Conservation (phyloP, 768 basidiomycete genomes). For the Russula abietina region DNA sequence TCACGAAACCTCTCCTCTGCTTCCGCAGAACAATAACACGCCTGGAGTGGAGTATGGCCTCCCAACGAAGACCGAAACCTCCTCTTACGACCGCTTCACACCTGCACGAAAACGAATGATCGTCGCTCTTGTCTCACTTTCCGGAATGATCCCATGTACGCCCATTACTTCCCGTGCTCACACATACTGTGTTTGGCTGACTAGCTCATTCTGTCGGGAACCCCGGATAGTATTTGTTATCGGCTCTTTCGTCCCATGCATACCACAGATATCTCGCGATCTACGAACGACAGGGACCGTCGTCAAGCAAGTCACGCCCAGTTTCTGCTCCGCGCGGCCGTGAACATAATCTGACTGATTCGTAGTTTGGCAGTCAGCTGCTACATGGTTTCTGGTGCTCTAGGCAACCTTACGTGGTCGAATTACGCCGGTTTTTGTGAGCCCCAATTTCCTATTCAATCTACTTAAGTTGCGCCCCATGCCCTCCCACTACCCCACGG, state of each 20-base stretch:
- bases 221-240: conserved; percentile 52
- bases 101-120: conserved; percentile 46
- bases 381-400: conserved; percentile 9
- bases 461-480: neutral
- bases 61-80: neutral
- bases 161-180: conserved; percentile 10
- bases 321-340: neutral
- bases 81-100: conserved; percentile 52
- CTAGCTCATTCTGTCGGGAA: neutral
- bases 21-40: neutral
- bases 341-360: neutral
- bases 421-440: conserved; percentile 15
- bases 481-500: neutral
- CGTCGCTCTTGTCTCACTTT: conserved; percentile 50
- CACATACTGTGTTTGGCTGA: neutral
- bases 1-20: neutral
- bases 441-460: neutral
- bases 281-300: conserved; percentile 49
- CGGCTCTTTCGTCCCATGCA: conserved; percentile 66
- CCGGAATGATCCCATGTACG: conserved; percentile 60
- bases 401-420: conserved; percentile 18
- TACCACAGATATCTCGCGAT: conserved; percentile 67
- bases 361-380: conserved; percentile 14
- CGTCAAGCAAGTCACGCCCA: conserved; percentile 43
- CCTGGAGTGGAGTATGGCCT: neutral